Evolutionary conservation across 306 rosid genomes (phyloP), one percentile per base, ranked within the genome.

Genomic region (Rubus idaeus): DNA sequence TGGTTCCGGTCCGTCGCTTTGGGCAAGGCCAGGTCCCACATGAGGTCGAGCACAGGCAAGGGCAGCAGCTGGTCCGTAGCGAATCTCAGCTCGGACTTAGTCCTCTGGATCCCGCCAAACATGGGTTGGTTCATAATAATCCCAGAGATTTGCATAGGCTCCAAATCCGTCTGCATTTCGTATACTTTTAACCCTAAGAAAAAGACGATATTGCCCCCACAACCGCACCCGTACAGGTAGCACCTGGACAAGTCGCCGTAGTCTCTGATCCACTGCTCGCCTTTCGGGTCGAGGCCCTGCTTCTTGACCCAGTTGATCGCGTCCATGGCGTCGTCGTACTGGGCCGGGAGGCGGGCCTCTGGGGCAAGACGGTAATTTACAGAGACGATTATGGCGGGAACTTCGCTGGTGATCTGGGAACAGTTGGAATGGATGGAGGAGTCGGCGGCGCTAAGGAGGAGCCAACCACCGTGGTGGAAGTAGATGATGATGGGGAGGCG

Each of bases 41-140:
- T 47, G 49, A 93, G 47, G 83, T 93, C 98, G 57, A 86, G 42
- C n/a, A 78, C 97, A 1, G 94, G 89, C 61, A 90, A 74, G 0
- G 96, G 96, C 26, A 87, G 18, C 1, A 70, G 14, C 62, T 86
- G 85, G 40, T 93, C 94, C n/a, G 92, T 53, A 0, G 93, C 88
- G 2, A 47, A 84, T 63, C 42, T 66, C 2, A 90, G 80, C 86
- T 93, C 96, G 0, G 97, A 93, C 0, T n/a, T 2, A 0, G 81
- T 82, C 60, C 97, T 85, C 21, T 81, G 83, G 21, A 68, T 75
- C 5, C 94, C 96, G 0, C 91, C 88, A 21, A 89, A 82, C 94
- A 90, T 87, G 1, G 98, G 94, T 49, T 93, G 98, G 67, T 93
- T 88, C 93, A 93, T 68, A 0, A 90, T 70, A 3, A 90, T 17